Evolutionary conservation across 1,139 yeast genomes (phyloP), one percentile per base, ranked within the genome.

Genomic region (Hyphopichia pseudoburtonii): DNA sequence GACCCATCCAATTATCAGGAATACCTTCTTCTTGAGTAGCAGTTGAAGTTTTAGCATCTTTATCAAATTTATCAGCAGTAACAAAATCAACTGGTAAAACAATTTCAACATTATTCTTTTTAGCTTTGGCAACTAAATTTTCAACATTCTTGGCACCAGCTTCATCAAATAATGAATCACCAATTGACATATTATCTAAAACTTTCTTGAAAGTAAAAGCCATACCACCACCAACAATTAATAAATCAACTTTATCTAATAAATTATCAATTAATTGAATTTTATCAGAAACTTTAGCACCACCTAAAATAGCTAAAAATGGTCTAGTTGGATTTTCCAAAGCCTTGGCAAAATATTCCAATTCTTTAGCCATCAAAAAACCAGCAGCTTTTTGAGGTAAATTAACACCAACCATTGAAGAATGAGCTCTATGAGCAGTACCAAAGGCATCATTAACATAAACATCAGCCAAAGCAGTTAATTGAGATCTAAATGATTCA

Each of bases 151-250:
- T 84, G 54, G 97, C 84, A 61, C 97, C 97, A 42, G 80, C 96
- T 60, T 79, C 86, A 64, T 90, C 97, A 69, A 63, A 90, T 59
- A 90, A 76, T 32, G 97, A 90, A 66, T 81, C 73, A 65, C 97
- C 97, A 57, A 92, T 92, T 46, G 80, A 66, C 74, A 86, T 82
- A 64, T 79, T 78, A 66, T 87, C 86, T 54, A 88, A 68, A 42
- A 90, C 85, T 80, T 92, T 90, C 78, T 86, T 87, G 80, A 90
- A 90, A 59, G 97, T 90, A 82, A 89, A 90, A 43, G 97, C 90
- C 97, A 90, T 90, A 73, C 97, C 97, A 73, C 97, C 97, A 65
- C 97, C 97, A 57, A 90, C 83, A 70, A 90, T 87, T 66, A 90
- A 77, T 48, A 82, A 70, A 70, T 92, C 83, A 57, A 90, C 97